Evolutionary conservation across 2,329 filamentous ascomycete genomes (phyloP).

Genomic region (Penicillium thymicola): DNA sequence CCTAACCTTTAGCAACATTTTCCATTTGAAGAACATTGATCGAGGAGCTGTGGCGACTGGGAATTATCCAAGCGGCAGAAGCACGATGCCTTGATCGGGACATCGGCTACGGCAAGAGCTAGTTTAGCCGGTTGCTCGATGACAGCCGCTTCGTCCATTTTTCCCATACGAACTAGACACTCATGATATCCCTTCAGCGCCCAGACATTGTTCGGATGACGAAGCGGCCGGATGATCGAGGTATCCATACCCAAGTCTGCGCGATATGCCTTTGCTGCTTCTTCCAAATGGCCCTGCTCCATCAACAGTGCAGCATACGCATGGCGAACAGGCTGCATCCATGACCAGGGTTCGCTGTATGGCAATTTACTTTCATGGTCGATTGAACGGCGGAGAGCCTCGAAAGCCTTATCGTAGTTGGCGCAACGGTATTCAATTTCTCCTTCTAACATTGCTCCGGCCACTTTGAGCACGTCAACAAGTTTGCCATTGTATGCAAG

Average conservation of each 20-base stretch:
- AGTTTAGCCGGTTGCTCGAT: conserved; percentile 48
- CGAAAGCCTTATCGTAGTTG: conserved; percentile 57
- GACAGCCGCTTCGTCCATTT: conserved; percentile 44
- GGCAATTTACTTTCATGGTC: conserved; percentile 59
- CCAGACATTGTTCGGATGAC: conserved; percentile 72
- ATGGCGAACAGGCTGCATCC: conserved; percentile 71
- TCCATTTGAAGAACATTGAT: background rate
- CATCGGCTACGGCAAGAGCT: conserved; percentile 56
- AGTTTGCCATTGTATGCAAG: conserved; percentile 67
- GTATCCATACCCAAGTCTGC: conserved; percentile 59
- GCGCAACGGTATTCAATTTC: conserved; percentile 67
- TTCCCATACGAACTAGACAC: conserved; percentile 57
- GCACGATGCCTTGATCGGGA: conserved; percentile 56
- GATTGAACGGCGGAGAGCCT: conserved; percentile 55
- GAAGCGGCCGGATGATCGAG: conserved; percentile 58
- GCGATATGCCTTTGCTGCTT: conserved; percentile 55
- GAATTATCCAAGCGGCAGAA: conserved; percentile 47
- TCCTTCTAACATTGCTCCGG: conserved; percentile 63
- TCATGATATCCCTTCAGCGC: conserved; percentile 68
- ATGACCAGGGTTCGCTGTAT: conserved; percentile 72
- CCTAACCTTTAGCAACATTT: background rate
- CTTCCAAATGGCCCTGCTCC: conserved; percentile 57
- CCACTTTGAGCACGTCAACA: conserved; percentile 61
- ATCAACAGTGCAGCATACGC: conserved; percentile 66
- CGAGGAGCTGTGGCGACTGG: conserved; percentile 5